Evolutionary conservation across 345 rosid genomes (phyloP), one percentile per base, ranked within the genome.

Genomic region (Anacardium occidentale): DNA sequence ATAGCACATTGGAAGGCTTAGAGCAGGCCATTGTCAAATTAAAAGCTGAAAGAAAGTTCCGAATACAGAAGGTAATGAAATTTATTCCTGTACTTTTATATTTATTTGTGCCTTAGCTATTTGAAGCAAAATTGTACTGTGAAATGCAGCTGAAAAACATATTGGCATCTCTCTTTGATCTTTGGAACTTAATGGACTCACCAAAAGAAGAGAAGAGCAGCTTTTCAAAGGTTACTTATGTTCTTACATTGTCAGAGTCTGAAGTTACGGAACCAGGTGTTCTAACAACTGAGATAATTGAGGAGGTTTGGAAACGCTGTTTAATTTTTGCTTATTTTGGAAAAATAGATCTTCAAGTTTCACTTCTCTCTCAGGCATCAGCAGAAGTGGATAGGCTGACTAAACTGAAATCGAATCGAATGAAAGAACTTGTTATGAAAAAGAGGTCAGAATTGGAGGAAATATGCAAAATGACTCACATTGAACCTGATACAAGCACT

Each of bases 341-440:
- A 32, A 68, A 52, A 56, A 40, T 42, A 52, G 73, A 52, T 75
- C 48, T 69, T 74, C 47, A 50, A 68, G 15, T 68, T 79, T 70
- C 65, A 22, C 63, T 47, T 48, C 42, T 40, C 37, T 25, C 42
- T 44, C 83, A 94, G 98, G 97, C 92, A 48, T 85, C 94, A 66
- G 84, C 86, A 21, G 99, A 95, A 86, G 97, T 95, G 68, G 96
- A 88, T 63, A 78, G 87, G 77, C 91, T 92, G 11, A 80, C 81
- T 50, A 90, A 88, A 73, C 71, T 92, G 78, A 95, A 95, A 86
- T 91, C 97, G 26, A 87, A 89, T 76, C 88, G 90, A 86, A 88
- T 95, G 98, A 95, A 92, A 80, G 99, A 95, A 80, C 91, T 95
- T 29, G 99, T 95, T 52, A 82, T 92, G 91, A 95, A 89, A 86